Conservation (phyloP, 208 protist species). For the Wallacemonas sp. region DNA sequence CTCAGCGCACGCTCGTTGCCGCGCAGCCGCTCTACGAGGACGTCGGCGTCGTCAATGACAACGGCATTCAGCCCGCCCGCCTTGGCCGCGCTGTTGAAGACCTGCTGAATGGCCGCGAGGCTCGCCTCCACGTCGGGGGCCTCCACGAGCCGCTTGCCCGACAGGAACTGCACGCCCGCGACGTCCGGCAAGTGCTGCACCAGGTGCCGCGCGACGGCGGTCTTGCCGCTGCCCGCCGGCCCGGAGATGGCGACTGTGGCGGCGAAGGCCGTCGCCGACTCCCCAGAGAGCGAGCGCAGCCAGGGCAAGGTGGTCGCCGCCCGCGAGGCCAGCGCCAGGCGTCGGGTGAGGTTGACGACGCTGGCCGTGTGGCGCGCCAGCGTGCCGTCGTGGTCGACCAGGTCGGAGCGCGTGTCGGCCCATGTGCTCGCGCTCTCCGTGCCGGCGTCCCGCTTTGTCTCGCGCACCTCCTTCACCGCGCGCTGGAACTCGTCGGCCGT, state of each 20-base stretch:
- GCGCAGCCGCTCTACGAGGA: slow-evolving; percentile 34
- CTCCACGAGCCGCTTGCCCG: slow-evolving; percentile 40
- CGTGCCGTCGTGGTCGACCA: slow-evolving; percentile 62
- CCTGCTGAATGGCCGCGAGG: neutral
- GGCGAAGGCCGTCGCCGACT: slow-evolving; percentile 34
- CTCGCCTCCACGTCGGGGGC: slow-evolving; percentile 20
- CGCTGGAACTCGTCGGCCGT: slow-evolving; percentile 28
- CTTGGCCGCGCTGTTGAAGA: slow-evolving; percentile 1
- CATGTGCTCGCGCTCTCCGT: slow-evolving; percentile 16
- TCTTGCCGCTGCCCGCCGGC: slow-evolving; percentile 68
- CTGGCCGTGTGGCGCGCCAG: slow-evolving; percentile 29
- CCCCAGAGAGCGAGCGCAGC: slow-evolving; percentile 8
- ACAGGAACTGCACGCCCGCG: slow-evolving; percentile 39
- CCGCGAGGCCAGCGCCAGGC: neutral
- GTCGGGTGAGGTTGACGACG: slow-evolving; percentile 19
- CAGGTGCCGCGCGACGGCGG: slow-evolving; percentile 45
- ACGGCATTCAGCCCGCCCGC: slow-evolving; percentile 55
- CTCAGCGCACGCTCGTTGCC: slow-evolving; percentile 10
- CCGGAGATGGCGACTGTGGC: slow-evolving; percentile 57
- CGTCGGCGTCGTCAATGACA: slow-evolving; percentile 97
- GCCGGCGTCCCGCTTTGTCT: slow-evolving; percentile 37
- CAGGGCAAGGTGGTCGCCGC: neutral
- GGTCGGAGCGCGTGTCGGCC: slow-evolving; percentile 9
- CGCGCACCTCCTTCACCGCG: slow-evolving; percentile 47
- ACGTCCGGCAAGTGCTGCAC: slow-evolving; percentile 27